Evolutionary conservation across 2,329 filamentous ascomycete species (phyloP), one percentile per base, ranked within the genome.

Genomic region (Stachybotrys elegans): DNA sequence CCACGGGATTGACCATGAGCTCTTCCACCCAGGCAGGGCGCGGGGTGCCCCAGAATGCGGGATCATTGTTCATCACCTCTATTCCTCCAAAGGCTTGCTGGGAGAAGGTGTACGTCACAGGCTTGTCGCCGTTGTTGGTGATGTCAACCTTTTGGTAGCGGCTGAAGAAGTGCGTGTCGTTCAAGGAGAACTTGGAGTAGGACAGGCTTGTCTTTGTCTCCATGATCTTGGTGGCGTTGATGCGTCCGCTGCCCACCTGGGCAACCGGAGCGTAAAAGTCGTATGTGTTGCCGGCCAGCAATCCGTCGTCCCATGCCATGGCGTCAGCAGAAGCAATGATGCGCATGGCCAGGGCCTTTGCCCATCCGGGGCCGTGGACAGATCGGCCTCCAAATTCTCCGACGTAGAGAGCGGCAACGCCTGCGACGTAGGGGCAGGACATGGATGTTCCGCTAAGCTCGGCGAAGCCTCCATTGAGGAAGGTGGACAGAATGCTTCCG

Each of bases 401-500:
- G 42, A 66, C 56, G 46, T 63, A 66, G 13, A 69, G 56, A 13
- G 62, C 65, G 11, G 62, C 63, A 17, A 67, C 56, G 29, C 68
- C 71, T 21, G 70, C 67, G 8, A 71, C 57, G 42, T 70, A 69
- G 2, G 71, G 70, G 22, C 63, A 66, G 36, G 21, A 4, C 36
- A 22, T 39, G 16, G 36, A 39, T 7, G 36, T 39, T 4, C 36
- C 73, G 31, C 61, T 66, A 29, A 68, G 57, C 5, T 71, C 56
- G 9, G 60, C 62, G 47, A 70, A 75, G 9, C 36, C 36, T 12
- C 21, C 36, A 21, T 21, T 21, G 7, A 32, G 31, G 5, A 48
- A 52, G 8, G 70, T 72, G 16, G 65, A 69, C 32, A 71, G 60
- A 41, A 75, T 75, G 29, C 63, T 58, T 34, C 63, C 62, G 32